Conservation (phyloP, 768 basidiomycete genomes). For the Lentinula detonsa region DNA sequence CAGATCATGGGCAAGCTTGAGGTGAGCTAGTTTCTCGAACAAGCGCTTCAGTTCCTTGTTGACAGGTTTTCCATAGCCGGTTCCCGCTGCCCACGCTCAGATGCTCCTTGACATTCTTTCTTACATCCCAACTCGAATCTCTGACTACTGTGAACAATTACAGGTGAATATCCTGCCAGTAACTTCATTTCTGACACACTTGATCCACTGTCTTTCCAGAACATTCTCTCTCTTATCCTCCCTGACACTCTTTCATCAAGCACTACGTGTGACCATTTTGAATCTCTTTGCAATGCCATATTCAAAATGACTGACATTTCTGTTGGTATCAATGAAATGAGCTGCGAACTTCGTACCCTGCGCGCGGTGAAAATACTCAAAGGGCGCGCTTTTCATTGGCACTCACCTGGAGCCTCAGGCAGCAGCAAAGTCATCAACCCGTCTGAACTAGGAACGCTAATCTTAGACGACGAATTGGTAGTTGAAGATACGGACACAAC, state of each 20-base stretch:
- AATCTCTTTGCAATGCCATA: slow-evolving; percentile 26
- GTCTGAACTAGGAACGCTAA: slow-evolving; percentile 22
- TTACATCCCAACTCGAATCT: slow-evolving; percentile 24
- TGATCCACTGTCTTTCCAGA: not conserved
- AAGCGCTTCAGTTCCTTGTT: not conserved
- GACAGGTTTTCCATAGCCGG: slow-evolving; percentile 7
- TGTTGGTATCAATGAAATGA: slow-evolving; percentile 31
- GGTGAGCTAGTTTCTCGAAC: slow-evolving; percentile 10
- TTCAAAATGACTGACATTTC: slow-evolving; percentile 24
- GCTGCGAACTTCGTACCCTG: slow-evolving; percentile 29
- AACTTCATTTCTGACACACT: slow-evolving; percentile 16
- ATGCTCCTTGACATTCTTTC: slow-evolving; percentile 24
- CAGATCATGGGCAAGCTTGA: slow-evolving; percentile 11
- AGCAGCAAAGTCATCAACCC: slow-evolving; percentile 9
- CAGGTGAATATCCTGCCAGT: slow-evolving; percentile 23
- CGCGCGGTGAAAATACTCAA: slow-evolving; percentile 19
- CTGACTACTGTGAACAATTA: slow-evolving; percentile 22
- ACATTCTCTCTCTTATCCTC: not conserved
- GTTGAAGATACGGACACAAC: slow-evolving; percentile 15
- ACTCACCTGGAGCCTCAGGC: slow-evolving; percentile 8
- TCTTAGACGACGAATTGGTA: slow-evolving; percentile 29
- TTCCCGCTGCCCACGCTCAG: slow-evolving; percentile 17
- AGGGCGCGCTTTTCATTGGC: slow-evolving; percentile 21
- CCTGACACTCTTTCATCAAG: not conserved
- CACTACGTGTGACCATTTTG: slow-evolving; percentile 14